A percentile compares a stretch with the other conserved stretches of the same genome.
Evolutionary conservation across 176 grass and related monocot species (phyloP).

Genomic region (Aechmea fasciata): DNA sequence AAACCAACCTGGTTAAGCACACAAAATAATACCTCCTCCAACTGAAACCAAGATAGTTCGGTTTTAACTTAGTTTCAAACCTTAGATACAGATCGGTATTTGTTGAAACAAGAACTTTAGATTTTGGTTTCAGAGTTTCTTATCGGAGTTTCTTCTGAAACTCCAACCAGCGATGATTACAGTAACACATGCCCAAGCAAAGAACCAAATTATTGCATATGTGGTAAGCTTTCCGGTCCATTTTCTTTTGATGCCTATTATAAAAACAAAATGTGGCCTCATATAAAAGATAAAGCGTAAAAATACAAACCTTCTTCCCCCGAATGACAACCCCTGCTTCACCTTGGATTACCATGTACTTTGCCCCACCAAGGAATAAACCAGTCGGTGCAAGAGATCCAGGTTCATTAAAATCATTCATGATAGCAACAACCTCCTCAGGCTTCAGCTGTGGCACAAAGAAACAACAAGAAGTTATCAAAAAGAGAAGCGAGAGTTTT

Average conservation of each 20-base stretch:
- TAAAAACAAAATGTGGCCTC: background rate
- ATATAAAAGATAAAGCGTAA: too few species aligned
- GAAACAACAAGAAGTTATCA: background rate
- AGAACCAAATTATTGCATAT: too few species aligned
- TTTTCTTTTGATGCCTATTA: background rate
- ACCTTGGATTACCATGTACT: slow-evolving; percentile 95
- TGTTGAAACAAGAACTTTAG: too few species aligned
- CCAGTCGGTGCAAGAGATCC: slow-evolving; percentile 69
- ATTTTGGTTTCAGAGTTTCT: too few species aligned
- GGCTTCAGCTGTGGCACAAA: slow-evolving; percentile 34
- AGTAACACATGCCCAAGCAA: background rate
- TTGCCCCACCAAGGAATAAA: slow-evolving; percentile 54
- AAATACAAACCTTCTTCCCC: slow-evolving; percentile 68
- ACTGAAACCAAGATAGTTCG: too few species aligned
- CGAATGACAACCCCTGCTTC: slow-evolving; percentile 66
- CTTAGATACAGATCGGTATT: too few species aligned
- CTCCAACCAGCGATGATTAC: too few species aligned
- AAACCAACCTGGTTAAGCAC: too few species aligned
- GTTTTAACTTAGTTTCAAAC: too few species aligned
- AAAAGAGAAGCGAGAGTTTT: background rate
- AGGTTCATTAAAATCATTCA: slow-evolving; percentile 57
- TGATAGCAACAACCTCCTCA: slow-evolving; percentile 45
- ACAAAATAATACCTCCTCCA: too few species aligned
- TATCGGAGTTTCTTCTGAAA: too few species aligned
- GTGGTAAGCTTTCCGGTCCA: background rate